phyloP scores from a whole-genome alignment of 345 rosid species.

The Pistacia atlantica region DNA sequence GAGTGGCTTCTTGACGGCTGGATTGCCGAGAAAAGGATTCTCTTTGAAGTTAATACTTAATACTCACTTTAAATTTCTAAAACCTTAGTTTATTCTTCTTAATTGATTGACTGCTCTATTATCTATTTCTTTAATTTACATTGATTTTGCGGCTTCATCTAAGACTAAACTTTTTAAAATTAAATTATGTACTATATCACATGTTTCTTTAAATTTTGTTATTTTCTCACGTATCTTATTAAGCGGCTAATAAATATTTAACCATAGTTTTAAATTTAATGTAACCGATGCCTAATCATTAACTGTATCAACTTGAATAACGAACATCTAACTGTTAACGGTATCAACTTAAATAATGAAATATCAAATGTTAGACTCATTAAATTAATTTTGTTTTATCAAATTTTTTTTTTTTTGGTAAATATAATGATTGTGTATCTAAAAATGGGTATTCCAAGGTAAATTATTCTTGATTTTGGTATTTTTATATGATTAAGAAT shows the following conservation, averaged over 20 bases:
- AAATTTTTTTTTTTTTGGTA: background rate
- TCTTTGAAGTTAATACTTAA: no score
- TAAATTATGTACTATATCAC: background rate
- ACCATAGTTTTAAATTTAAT: background rate
- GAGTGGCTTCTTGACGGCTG: slow-evolving; percentile 4
- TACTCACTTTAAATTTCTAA: background rate
- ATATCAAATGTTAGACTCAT: background rate
- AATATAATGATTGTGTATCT: background rate
- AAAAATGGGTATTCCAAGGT: background rate
- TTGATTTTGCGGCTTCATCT: background rate
- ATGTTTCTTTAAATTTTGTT: background rate
- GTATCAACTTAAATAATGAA: background rate
- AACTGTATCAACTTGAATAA: background rate
- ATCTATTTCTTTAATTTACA: background rate
- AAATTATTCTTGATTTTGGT: background rate
- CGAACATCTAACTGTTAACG: background rate
- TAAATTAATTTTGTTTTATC: background rate
- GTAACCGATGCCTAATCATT: background rate
- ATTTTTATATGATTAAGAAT: no score
- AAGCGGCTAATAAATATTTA: background rate
- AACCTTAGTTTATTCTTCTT: background rate
- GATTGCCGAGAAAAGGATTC: slow-evolving; percentile 2
- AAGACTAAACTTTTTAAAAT: background rate
- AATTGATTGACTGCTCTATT: background rate
- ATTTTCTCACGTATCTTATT: background rate